These are phyloP conservation scores for Manihot esculenta DNA, from an alignment of 441 rosid species.

Conservation along the genomic window DNA sequence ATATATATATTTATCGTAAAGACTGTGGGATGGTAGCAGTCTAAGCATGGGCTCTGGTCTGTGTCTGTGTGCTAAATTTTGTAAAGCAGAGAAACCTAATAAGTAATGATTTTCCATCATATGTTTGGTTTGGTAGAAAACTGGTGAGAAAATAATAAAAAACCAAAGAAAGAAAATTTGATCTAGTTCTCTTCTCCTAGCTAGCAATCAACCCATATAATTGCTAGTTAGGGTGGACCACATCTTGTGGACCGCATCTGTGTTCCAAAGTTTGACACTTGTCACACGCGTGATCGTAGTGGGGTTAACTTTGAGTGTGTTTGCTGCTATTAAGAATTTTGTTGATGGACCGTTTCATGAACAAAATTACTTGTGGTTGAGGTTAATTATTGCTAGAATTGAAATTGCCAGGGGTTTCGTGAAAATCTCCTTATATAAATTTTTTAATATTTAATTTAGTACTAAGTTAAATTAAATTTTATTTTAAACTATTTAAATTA, in stretches of 20 bases:
- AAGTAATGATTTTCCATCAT: too few species aligned
- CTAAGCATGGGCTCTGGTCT: constrained; percentile 23
- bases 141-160: too few species aligned
- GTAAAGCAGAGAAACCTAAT: too few species aligned
- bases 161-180: too few species aligned
- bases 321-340: background rate
- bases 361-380: too few species aligned
- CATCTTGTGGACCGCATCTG: constrained; percentile 21
- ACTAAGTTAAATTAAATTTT: too few species aligned
- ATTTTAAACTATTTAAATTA: too few species aligned
- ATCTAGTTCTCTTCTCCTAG: constrained; percentile 1
- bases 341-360: too few species aligned
- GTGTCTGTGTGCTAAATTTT: background rate
- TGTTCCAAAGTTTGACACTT: constrained; percentile 19
- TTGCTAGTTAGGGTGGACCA: constrained; percentile 33
- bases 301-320: constrained; percentile 10
- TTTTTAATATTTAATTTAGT: too few species aligned
- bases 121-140: background rate
- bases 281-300: constrained; percentile 31
- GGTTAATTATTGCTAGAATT: too few species aligned
- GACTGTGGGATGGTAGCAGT: background rate
- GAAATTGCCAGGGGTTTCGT: too few species aligned
- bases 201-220: constrained; percentile 31
- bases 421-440: too few species aligned
- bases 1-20: background rate